Evolutionary conservation across 2,329 filamentous ascomycete species (phyloP).

Genomic region (Bipolaris cookei): DNA sequence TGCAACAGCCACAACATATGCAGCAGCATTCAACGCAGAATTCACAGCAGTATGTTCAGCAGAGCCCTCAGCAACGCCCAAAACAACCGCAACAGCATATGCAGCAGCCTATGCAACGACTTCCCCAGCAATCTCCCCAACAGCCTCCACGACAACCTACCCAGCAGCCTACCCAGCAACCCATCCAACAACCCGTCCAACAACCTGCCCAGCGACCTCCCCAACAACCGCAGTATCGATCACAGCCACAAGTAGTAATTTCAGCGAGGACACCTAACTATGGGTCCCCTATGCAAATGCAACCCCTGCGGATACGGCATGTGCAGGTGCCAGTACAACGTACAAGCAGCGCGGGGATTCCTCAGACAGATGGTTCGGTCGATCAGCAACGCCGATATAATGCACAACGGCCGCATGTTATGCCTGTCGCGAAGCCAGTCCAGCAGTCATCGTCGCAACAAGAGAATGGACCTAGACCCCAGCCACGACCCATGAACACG

Average conservation of each 20-base stretch:
- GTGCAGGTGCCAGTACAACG: constrained; percentile 37
- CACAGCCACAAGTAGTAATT: constrained; percentile 40
- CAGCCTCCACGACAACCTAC: constrained; percentile 18
- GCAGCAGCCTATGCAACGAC: constrained; percentile 24
- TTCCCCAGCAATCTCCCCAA: constrained; percentile 21
- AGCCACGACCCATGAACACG: constrained; percentile 40
- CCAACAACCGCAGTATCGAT: constrained; percentile 22
- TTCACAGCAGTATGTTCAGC: constrained; percentile 7
- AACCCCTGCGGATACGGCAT: constrained; percentile 38
- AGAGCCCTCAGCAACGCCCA: constrained; percentile 13
- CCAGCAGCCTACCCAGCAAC: not conserved
- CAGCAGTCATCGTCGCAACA: constrained; percentile 48
- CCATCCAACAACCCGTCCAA: constrained; percentile 6
- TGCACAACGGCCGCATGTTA: constrained; percentile 21
- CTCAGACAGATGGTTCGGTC: constrained; percentile 25
- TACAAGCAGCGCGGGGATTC: constrained; percentile 19
- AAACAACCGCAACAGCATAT: not conserved
- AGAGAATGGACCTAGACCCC: constrained; percentile 36
- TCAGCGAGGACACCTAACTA: constrained; percentile 30
- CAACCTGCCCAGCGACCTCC: constrained; percentile 19
- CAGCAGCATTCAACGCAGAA: constrained; percentile 26
- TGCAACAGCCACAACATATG: constrained; percentile 20
- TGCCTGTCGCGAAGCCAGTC: constrained; percentile 47
- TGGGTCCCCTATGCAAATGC: constrained; percentile 34
- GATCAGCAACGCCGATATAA: constrained; percentile 26